Percentiles rank a stretch among this genome's conserved stretches.
Evolutionary conservation across 164 flowering plant genomes (phyloP).

Genomic region (Protea cynaroides): DNA sequence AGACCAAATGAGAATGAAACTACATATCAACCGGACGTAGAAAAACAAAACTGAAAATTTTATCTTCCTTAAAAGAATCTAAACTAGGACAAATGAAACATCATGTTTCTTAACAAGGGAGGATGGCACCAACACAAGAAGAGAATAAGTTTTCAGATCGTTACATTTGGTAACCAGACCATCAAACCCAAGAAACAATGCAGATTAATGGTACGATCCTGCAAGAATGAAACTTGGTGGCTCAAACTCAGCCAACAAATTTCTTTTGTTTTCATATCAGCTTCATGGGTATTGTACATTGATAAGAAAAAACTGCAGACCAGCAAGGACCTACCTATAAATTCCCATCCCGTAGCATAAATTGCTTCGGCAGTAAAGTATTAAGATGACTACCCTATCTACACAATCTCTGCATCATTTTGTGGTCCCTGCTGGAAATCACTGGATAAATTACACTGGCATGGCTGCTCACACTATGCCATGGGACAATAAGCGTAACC

Average conservation of each 20-base stretch:
- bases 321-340: conserved; percentile 20
- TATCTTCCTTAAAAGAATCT: too few species aligned
- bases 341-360: conserved; percentile 24
- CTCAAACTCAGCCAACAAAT: conserved; percentile 21
- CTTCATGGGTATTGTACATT: conserved; percentile 45
- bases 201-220: neutral
- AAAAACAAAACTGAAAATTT: too few species aligned
- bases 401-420: conserved; percentile 37
- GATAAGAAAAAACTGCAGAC: conserved; percentile 15
- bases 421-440: conserved; percentile 24
- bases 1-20: too few species aligned
- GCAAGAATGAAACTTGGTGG: conserved; percentile 12
- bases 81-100: neutral
- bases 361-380: conserved; percentile 21
- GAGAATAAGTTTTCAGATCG: neutral
- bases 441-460: conserved; percentile 19
- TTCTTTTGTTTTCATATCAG: conserved; percentile 30
- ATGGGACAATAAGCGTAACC: conserved; percentile 25
- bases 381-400: conserved; percentile 49
- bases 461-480: conserved; percentile 26
- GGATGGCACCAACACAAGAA: conserved; percentile 13
- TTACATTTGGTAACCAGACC: neutral
- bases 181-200: neutral
- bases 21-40: too few species aligned
- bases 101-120: conserved; percentile 10